Base-by-base conservation (phyloP, 805 yeast species). In the Komagataella phaffii region DNA sequence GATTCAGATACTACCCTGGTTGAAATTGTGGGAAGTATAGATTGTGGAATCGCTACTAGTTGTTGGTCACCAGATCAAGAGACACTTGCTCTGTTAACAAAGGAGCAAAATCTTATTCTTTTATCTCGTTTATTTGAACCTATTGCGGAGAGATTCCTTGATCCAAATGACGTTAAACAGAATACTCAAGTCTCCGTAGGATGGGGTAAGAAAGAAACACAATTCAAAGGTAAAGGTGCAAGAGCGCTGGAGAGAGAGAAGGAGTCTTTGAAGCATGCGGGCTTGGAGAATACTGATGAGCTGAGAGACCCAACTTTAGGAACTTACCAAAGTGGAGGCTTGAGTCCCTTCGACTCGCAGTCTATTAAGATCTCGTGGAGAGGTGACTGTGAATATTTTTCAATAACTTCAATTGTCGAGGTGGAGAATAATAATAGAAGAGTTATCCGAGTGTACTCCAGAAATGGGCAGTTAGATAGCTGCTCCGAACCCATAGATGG, bases 121-220 rank as follows among this genome's bases (percentile, higher is more conserved):
- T 72, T 93, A 51, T 83, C 90, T 44, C 75, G 95, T 56, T 69
- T 76, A 46, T 85, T 89, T 56, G 97, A 91, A 57, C 87, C 90
- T 1, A 73, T 91, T 21, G 69, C 79, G 8, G 97, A 91, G 60
- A 73, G 73, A 52, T 64, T 67, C 30, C 65, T 89, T 54, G 65
- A 74, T 48, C 69, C 76, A 0, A 75, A 74, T 7, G 99, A 93
- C 63, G 72, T 90, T 48, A 64, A 69, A 40, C 70, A 73, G 36
- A 82, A 89, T 1, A 83, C 81, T 57, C 96, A 93, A 62, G 96
- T 93, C 44, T 83, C 91, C 24, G 96, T 93, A 46, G 99, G 99
- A 23, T 93, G 99, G 99, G 99, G 99, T 61, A 86, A 85, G 55
- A 83, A 84, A 58, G 98, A 91, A 64, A 93, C 99, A 0, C 99